Evolutionary conservation across 2,329 filamentous ascomycete genomes (phyloP).

Genomic region (Huntiella bhutanensis): DNA sequence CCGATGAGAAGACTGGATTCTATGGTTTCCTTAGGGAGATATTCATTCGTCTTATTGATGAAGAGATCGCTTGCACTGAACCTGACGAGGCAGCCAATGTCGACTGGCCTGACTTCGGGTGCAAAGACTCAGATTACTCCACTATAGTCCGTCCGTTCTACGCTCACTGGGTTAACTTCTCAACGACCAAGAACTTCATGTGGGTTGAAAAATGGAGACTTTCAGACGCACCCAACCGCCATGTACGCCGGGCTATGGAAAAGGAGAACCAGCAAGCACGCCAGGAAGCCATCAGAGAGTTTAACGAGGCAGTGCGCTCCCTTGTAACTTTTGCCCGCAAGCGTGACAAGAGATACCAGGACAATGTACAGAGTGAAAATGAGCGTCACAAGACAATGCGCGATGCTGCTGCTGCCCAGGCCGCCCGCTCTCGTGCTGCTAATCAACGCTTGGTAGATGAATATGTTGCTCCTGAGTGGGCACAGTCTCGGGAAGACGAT

Average conservation of each 20-base stretch:
- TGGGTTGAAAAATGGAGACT: conserved; percentile 79
- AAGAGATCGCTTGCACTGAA: conserved; percentile 48
- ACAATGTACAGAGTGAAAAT: conserved; percentile 57
- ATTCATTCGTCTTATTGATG: conserved; percentile 62
- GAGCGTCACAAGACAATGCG: conserved; percentile 64
- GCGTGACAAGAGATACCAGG: conserved; percentile 68
- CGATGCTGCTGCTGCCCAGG: conserved; percentile 65
- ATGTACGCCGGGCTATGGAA: conserved; percentile 69
- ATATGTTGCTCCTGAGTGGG: conserved; percentile 14
- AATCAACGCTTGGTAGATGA: conserved; percentile 53
- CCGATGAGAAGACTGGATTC: conserved; percentile 65
- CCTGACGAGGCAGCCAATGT: conserved; percentile 44
- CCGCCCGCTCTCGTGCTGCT: conserved; percentile 61
- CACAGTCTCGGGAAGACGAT: conserved; percentile 33
- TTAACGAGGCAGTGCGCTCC: conserved; percentile 79
- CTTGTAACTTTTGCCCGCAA: conserved; percentile 80
- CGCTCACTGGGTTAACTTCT: conserved; percentile 57
- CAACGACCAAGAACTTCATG: conserved; percentile 66
- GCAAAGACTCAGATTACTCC: conserved; percentile 57
- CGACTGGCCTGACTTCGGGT: conserved; percentile 69
- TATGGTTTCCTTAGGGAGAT: conserved; percentile 59
- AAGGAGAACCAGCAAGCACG: conserved; percentile 79
- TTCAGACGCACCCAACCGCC: conserved; percentile 72
- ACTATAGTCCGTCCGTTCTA: conserved; percentile 66
- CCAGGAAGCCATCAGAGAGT: conserved; percentile 68